phyloP scores from a whole-genome alignment of 2,329 filamentous ascomycete species.

The Thelonectria discophora region DNA sequence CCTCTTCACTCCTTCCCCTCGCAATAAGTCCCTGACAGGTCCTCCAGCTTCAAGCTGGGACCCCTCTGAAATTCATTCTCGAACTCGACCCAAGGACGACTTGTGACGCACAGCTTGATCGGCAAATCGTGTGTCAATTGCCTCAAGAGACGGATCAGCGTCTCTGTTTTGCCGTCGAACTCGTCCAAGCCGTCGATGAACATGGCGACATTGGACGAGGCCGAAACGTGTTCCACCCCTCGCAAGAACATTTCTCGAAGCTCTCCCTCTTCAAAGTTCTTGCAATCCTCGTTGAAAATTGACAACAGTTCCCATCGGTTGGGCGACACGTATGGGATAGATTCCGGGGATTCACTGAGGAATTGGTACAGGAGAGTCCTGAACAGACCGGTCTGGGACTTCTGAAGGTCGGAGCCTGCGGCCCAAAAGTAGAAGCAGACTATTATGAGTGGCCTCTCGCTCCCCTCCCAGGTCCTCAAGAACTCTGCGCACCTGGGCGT shows the following conservation, averaged over 20 bases:
- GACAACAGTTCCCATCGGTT: slow-evolving; percentile 19
- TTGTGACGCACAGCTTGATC: slow-evolving; percentile 13
- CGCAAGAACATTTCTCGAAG: neutral
- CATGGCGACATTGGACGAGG: neutral
- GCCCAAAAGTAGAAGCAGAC: slow-evolving; percentile 31
- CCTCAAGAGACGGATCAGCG: neutral
- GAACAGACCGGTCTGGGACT: slow-evolving; percentile 1
- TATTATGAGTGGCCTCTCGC: neutral
- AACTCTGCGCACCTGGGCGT: neutral
- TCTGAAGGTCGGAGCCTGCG: slow-evolving; percentile 10
- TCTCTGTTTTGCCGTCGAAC: slow-evolving; percentile 8
- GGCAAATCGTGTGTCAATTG: neutral
- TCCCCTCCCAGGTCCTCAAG: slow-evolving; percentile 9
- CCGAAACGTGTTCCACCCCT: neutral
- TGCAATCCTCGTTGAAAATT: slow-evolving; percentile 7
- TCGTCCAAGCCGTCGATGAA: slow-evolving; percentile 18
- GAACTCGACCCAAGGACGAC: slow-evolving; percentile 21
- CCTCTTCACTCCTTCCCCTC: too few relatives aligned
- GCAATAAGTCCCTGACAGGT: too few relatives aligned
- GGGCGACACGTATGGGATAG: neutral
- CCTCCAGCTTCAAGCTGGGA: slow-evolving; percentile 1
- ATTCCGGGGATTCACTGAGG: slow-evolving; percentile 1
- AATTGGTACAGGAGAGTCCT: slow-evolving; percentile 19
- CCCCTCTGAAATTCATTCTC: neutral
- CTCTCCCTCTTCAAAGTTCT: neutral